Evolutionary conservation across 1,284 basidiomycete genomes (phyloP).

Genomic region (Phylloporus sp.): DNA sequence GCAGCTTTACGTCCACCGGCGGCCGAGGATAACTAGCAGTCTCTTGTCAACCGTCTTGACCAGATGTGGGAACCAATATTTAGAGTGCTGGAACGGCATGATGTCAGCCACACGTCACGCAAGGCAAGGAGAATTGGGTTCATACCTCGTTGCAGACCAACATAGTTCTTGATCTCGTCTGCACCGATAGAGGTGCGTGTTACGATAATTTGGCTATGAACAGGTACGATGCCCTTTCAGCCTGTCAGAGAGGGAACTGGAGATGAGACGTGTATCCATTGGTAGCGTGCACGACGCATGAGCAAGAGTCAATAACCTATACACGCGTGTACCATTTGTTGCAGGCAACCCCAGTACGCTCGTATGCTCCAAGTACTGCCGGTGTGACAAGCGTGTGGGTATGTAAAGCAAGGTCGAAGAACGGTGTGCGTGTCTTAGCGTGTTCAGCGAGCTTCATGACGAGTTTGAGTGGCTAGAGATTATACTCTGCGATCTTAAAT

Average conservation of each 20-base stretch:
- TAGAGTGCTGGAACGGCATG: slow-evolving; percentile 48
- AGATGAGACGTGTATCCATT: slow-evolving; percentile 78
- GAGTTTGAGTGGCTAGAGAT: slow-evolving; percentile 81
- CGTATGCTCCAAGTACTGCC: slow-evolving; percentile 36
- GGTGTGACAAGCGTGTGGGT: slow-evolving; percentile 73
- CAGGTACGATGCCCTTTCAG: slow-evolving; percentile 67
- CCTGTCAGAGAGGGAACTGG: slow-evolving; percentile 64
- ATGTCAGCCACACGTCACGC: not conserved
- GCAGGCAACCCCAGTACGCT: not conserved
- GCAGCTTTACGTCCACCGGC: slow-evolving; percentile 64
- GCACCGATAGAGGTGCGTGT: slow-evolving; percentile 57
- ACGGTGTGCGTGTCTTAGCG: slow-evolving; percentile 39
- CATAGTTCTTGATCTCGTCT: slow-evolving; percentile 45
- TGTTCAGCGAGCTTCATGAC: slow-evolving; percentile 69
- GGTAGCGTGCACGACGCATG: slow-evolving; percentile 79
- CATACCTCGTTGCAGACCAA: slow-evolving; percentile 55
- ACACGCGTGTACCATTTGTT: slow-evolving; percentile 11
- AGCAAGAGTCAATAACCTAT: slow-evolving; percentile 56
- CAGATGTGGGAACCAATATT: slow-evolving; percentile 86
- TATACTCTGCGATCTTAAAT: slow-evolving; percentile 60
- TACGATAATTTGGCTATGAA: slow-evolving; percentile 77
- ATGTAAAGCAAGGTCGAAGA: slow-evolving; percentile 61
- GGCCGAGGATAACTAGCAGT: slow-evolving; percentile 75
- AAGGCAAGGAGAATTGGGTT: not conserved
- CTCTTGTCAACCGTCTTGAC: slow-evolving; percentile 41